These are phyloP conservation scores for Podaxis sp. DNA, from an alignment of 768 basidiomycete species.

Conservation along the genomic window DNA sequence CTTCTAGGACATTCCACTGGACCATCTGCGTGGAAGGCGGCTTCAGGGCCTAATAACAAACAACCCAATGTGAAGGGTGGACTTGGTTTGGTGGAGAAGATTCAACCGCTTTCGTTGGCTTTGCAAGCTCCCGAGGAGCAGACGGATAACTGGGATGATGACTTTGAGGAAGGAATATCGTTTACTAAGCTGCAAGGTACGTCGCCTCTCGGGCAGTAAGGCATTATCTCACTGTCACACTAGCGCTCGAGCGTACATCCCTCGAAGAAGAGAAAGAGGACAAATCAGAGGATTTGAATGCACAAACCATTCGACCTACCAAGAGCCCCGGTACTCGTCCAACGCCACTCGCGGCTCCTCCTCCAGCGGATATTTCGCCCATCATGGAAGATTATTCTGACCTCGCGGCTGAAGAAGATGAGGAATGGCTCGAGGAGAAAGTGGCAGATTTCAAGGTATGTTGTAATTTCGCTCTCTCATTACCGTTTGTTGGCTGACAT, in stretches of 20 bases:
- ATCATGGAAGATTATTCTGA: constrained; percentile 94
- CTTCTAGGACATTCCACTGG: constrained; percentile 29
- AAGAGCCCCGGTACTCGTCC: constrained; percentile 57
- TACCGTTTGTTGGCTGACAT: not conserved
- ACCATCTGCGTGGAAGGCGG: constrained; percentile 33
- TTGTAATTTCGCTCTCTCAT: not conserved
- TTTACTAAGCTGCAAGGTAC: constrained; percentile 76
- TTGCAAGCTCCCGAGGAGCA: constrained; percentile 79
- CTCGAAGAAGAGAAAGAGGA: constrained; percentile 51
- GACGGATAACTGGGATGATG: constrained; percentile 97
- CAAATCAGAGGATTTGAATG: constrained; percentile 63
- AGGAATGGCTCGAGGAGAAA: constrained; percentile 64
- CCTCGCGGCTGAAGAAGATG: constrained; percentile 76
- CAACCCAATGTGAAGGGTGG: constrained; percentile 33
- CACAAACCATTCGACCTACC: constrained; percentile 75
- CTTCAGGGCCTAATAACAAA: constrained; percentile 18
- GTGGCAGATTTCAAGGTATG: constrained; percentile 81
- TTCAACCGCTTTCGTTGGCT: constrained; percentile 62
- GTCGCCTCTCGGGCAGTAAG: constrained; percentile 7
- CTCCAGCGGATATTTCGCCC: constrained; percentile 58
- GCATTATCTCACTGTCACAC: constrained; percentile 5
- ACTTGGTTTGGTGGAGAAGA: constrained; percentile 48
- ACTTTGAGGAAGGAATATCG: constrained; percentile 93
- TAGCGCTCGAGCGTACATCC: constrained; percentile 63
- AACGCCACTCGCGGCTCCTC: constrained; percentile 57